Base-by-base conservation (phyloP, 163 green algal species). In the Dunaliella salina region DNA sequence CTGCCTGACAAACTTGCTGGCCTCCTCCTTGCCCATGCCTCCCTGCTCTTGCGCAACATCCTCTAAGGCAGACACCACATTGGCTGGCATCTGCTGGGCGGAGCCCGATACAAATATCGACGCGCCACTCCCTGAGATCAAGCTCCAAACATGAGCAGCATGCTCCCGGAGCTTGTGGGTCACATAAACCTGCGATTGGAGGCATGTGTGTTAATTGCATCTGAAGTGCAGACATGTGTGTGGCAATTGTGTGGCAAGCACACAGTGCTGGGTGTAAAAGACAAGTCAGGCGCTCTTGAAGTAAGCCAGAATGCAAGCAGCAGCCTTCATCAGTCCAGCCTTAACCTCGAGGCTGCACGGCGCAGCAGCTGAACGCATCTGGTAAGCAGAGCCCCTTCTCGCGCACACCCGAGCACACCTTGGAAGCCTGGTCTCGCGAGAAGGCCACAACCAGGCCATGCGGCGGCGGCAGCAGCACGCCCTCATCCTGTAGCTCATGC, bases 81-180 rank as follows among this genome's bases (percentile, higher is more conserved):
- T 92, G 1, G 91, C 90, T 0, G 97, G 96, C 97, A 99, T 99
- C 80, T 96, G 95, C 32, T 95, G 87, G 0, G 97, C 96, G 0
- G 94, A 97, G 11, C 97, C 97, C 22, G 94, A 94, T 33, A 99
- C 93, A 85, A 94, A 98, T 30, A 99, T 84, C 20, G 12, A 29
- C 11, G 92, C 95, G 22, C 93, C 93, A 81, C 90, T 88, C 63
- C 91, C 26, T n/a, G 90, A 63, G 71, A 99, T 83, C 80, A 96
- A 59, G 11, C 85, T 26, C 95, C 95, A 98, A 50, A 98, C 59
- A 32, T 85, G 12, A 0, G 82, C 82, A 0, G 84, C 93, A n/a
- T 94, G 85, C 87, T 96, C 90, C 17, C 89, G 87, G 0, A 98
- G 90, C 33, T 88, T 88, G 40, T 98, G 91, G 75, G 92, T 92